phyloP scores from a whole-genome alignment of 768 basidiomycete species.

The Clitopilus passeckerianus region DNA sequence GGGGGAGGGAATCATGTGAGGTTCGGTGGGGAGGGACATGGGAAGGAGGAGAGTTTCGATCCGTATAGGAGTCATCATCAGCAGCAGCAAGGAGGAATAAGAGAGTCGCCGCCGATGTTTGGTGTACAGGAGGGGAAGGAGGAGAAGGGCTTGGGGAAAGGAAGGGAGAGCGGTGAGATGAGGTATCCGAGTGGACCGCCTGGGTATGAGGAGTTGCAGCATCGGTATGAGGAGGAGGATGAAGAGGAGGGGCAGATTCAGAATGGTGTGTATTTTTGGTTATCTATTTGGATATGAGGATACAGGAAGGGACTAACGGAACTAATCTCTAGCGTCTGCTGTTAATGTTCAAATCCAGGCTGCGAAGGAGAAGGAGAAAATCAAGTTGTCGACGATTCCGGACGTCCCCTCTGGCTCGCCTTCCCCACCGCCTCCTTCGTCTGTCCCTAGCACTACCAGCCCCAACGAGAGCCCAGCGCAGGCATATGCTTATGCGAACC shows the following conservation, averaged over 20 bases:
- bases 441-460: background rate
- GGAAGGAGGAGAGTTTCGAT: background rate
- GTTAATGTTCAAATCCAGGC: no score
- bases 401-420: background rate
- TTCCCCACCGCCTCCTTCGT: background rate
- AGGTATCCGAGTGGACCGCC: background rate
- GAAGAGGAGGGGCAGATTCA: no score
- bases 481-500: background rate
- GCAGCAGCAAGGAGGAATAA: no score
- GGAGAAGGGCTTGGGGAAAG: background rate
- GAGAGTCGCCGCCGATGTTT: no score
- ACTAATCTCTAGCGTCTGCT: no score
- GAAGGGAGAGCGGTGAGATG: constrained; percentile 17
- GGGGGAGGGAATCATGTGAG: constrained; percentile 29
- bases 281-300: no score
- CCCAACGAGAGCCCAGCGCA: background rate
- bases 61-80: background rate
- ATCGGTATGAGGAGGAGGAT: background rate
- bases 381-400: background rate
- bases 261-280: no score
- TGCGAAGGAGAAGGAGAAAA: background rate
- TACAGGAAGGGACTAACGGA: no score
- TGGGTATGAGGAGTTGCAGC: background rate
- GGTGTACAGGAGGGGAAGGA: background rate
- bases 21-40: constrained; percentile 30